Evolutionary conservation across 306 rosid genomes (phyloP).

Genomic region (Nissolia schottii): DNA sequence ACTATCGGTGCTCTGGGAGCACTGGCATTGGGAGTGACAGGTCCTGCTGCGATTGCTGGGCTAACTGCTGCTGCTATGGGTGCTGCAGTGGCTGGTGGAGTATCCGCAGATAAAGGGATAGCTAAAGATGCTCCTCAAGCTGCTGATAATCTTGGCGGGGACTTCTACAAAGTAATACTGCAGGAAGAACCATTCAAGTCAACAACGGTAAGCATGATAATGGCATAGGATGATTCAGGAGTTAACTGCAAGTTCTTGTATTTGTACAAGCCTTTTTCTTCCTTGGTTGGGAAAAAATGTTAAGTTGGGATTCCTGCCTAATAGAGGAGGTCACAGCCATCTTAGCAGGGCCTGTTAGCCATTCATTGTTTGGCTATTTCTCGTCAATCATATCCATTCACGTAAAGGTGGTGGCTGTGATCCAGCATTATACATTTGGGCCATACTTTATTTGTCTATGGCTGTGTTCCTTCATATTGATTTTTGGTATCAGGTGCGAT

Average conservation of each 20-base stretch:
- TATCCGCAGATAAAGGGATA: constrained; percentile 52
- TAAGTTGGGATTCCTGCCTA: not conserved
- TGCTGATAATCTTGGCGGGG: constrained; percentile 68
- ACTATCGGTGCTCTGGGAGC: constrained; percentile 82
- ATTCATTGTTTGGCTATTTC: not conserved
- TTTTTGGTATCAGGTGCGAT: constrained; percentile 57
- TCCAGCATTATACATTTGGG: not conserved
- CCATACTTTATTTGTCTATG: not conserved
- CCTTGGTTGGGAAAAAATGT: not conserved
- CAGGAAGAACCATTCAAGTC: constrained; percentile 96
- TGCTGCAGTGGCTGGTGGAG: constrained; percentile 80
- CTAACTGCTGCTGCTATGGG: constrained; percentile 92
- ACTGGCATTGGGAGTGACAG: constrained; percentile 68
- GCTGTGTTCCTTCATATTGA: not conserved
- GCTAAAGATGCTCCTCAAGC: constrained; percentile 73
- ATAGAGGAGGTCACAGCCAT: not conserved
- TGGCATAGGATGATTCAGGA: not conserved
- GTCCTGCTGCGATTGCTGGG: constrained; percentile 84
- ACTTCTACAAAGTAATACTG: constrained; percentile 77
- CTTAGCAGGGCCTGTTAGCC: not conserved
- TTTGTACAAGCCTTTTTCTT: not conserved
- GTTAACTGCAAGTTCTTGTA: not conserved
- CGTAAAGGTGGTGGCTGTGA: not conserved
- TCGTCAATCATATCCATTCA: constrained; percentile 1
- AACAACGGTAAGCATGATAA: constrained; percentile 60